phyloP scores from a whole-genome alignment of 2,329 filamentous ascomycete genomes.

The Paraphoma sp. region DNA sequence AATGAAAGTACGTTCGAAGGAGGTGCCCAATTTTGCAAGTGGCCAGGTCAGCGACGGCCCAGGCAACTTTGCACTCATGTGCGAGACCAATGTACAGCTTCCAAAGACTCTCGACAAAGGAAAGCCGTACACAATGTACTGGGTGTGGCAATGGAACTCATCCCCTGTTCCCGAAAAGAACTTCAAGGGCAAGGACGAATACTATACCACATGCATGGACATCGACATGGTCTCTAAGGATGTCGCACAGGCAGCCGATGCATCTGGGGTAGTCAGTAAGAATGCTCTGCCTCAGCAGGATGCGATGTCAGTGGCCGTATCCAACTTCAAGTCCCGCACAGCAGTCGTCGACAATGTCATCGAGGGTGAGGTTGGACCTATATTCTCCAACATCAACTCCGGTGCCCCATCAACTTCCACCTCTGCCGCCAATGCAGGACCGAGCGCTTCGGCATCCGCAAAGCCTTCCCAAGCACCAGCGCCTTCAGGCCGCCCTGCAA shows the following conservation, averaged over 20 bases:
- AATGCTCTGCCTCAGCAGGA: constrained; percentile 49
- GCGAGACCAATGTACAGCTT: constrained; percentile 81
- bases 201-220: constrained; percentile 66
- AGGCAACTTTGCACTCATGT: constrained; percentile 67
- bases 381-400: constrained; percentile 14
- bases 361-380: constrained; percentile 36
- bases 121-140: constrained; percentile 81
- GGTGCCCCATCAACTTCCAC: constrained; percentile 14
- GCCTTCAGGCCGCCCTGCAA: background rate
- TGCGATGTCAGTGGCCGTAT: constrained; percentile 49
- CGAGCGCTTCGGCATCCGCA: background rate
- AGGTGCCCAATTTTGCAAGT: constrained; percentile 63
- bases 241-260: constrained; percentile 19
- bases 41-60: constrained; percentile 51
- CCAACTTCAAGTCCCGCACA: constrained; percentile 49
- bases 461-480: constrained; percentile 2
- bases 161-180: constrained; percentile 40
- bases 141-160: constrained; percentile 89
- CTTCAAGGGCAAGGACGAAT: constrained; percentile 60
- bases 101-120: constrained; percentile 69
- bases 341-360: constrained; percentile 43
- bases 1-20: constrained; percentile 63
- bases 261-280: constrained; percentile 10
- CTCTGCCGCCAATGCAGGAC: background rate
- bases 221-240: constrained; percentile 53